These are phyloP conservation scores for Digitaria exilis DNA, from an alignment of 202 grass and related monocot species.

Conservation along the genomic window DNA sequence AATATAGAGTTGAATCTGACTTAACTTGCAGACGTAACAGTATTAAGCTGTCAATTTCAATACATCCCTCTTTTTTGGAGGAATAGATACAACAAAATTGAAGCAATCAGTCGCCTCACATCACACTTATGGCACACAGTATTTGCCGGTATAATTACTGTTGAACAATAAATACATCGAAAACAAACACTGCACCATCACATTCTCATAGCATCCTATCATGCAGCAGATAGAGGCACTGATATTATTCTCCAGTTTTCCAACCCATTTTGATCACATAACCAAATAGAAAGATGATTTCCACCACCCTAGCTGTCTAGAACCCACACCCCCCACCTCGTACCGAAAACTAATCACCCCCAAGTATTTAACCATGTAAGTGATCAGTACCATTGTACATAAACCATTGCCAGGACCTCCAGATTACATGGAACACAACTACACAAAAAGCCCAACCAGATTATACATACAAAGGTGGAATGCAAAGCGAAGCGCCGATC, in stretches of 20 bases:
- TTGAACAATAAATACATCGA: neutral
- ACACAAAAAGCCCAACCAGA: conserved; percentile 21
- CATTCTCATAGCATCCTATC: too few relatives aligned
- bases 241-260: neutral
- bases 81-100: neutral
- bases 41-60: neutral
- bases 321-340: conserved; percentile 1
- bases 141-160: neutral
- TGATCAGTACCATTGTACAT: conserved; percentile 44
- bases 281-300: neutral
- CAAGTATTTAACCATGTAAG: conserved; percentile 4
- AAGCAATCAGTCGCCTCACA: neutral
- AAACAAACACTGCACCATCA: neutral
- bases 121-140: neutral
- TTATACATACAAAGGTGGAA: conserved; percentile 31
- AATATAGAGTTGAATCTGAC: neutral
- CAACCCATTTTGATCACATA: neutral
- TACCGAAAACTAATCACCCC: neutral
- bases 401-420: conserved; percentile 35
- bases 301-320: neutral
- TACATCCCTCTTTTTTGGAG: neutral
- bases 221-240: neutral
- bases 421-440: conserved; percentile 43
- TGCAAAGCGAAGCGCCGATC: conserved; percentile 22
- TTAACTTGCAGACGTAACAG: neutral